Conservation (phyloP, 1,139 yeast genomes). For the Yamadazyma epiphylla region DNA sequence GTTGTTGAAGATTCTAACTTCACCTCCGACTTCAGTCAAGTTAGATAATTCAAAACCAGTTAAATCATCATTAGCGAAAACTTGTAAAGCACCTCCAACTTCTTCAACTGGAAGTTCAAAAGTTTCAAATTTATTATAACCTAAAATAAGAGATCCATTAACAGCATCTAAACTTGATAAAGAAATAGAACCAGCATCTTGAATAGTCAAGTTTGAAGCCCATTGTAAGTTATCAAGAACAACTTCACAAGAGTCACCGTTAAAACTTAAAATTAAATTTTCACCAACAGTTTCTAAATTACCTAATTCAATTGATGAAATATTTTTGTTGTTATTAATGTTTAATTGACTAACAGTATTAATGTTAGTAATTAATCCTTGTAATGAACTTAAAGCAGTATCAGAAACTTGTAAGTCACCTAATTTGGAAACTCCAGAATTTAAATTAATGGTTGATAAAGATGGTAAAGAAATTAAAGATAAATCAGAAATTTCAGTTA, state of each 20-base stretch:
- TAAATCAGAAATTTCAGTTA: slow-evolving; percentile 28
- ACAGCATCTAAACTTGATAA: slow-evolving; percentile 35
- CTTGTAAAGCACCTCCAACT: slow-evolving; percentile 40
- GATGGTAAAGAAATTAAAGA: slow-evolving; percentile 43
- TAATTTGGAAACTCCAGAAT: slow-evolving; percentile 34
- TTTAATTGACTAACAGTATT: slow-evolving; percentile 32
- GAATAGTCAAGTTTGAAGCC: slow-evolving; percentile 46
- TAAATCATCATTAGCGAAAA: slow-evolving; percentile 43
- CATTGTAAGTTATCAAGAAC: slow-evolving; percentile 33
- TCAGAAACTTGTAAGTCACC: slow-evolving; percentile 35
- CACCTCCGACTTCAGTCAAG: slow-evolving; percentile 40
- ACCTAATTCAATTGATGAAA: slow-evolving; percentile 33
- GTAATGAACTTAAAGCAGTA: slow-evolving; percentile 39
- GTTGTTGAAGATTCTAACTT: slow-evolving; percentile 42
- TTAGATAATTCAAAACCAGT: slow-evolving; percentile 24
- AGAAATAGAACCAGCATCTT: slow-evolving; percentile 33
- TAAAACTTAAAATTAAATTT: slow-evolving; percentile 39
- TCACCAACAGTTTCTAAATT: slow-evolving; percentile 32
- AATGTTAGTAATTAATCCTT: slow-evolving; percentile 32
- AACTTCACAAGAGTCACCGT: slow-evolving; percentile 39
- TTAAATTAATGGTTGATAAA: slow-evolving; percentile 35
- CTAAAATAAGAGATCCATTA: slow-evolving; percentile 40
- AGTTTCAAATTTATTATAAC: slow-evolving; percentile 36
- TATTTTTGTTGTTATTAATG: slow-evolving; percentile 45
- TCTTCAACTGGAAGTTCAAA: slow-evolving; percentile 29